Evolutionary conservation across 176 grass and related monocot genomes (phyloP).

Genomic region (Otatea glauca): DNA sequence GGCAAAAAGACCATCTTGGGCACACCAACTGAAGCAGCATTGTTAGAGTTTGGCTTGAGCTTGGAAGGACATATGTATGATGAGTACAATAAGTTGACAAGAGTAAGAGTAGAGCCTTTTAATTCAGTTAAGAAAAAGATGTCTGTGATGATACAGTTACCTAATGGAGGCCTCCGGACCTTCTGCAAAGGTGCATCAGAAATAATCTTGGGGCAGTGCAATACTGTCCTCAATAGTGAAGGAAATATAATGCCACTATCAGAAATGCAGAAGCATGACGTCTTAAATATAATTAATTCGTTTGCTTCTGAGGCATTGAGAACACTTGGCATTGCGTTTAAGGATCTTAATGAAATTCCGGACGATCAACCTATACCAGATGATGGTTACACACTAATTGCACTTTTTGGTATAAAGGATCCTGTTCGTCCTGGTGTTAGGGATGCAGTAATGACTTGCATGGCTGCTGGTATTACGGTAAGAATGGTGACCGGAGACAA

Average conservation of each 20-base stretch:
- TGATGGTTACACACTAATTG: slow-evolving; percentile 76
- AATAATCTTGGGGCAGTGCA: slow-evolving; percentile 71
- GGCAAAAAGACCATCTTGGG: slow-evolving; percentile 68
- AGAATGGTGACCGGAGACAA: slow-evolving; percentile 92
- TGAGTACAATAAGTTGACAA: slow-evolving; percentile 50
- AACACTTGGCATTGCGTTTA: slow-evolving; percentile 81
- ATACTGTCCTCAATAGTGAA: slow-evolving; percentile 57
- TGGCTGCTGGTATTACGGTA: slow-evolving; percentile 80
- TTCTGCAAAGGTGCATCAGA: slow-evolving; percentile 92
- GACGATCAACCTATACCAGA: slow-evolving; percentile 57
- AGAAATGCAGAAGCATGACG: slow-evolving; percentile 45
- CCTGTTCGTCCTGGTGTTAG: slow-evolving; percentile 80
- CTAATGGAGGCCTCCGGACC: slow-evolving; percentile 59
- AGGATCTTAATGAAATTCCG: slow-evolving; percentile 69
- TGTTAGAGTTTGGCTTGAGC: slow-evolving; percentile 80
- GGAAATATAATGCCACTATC: slow-evolving; percentile 54
- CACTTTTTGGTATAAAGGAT: slow-evolving; percentile 92
- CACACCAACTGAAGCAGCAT: slow-evolving; percentile 79
- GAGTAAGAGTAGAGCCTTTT: slow-evolving; percentile 1
- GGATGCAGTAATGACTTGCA: slow-evolving; percentile 78
- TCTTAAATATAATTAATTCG: slow-evolving; percentile 57
- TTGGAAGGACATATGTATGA: slow-evolving; percentile 51
- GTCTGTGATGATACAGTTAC: slow-evolving; percentile 77
- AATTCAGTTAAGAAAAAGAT: slow-evolving; percentile 89
- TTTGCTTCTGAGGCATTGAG: slow-evolving; percentile 81